Evolutionary conservation across 169 alveolate species (phyloP).

Genomic region (Haemoproteus tartakovskyi): DNA sequence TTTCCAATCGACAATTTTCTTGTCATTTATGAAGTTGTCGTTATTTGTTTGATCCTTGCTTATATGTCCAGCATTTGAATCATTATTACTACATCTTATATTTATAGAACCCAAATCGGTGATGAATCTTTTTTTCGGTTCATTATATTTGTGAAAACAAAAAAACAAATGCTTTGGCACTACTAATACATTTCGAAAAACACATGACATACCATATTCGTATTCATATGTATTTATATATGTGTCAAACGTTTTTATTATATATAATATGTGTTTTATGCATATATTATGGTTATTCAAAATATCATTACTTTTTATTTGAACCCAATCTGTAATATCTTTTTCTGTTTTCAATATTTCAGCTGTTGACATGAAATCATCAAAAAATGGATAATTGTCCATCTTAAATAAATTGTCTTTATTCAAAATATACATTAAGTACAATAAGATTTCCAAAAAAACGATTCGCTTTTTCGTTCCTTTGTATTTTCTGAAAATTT

Average conservation of each 20-base stretch:
- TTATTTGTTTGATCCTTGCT: too few species aligned
- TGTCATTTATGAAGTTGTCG: too few species aligned
- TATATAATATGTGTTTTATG: slow-evolving; percentile 17
- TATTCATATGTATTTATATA: slow-evolving; percentile 62
- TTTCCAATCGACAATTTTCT: too few species aligned
- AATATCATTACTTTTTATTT: slow-evolving; percentile 14
- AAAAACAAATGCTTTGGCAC: slow-evolving; percentile 41
- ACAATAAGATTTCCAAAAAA: slow-evolving; percentile 63
- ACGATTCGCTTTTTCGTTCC: slow-evolving; percentile 11
- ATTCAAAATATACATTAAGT: slow-evolving; percentile 34
- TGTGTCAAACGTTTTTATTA: slow-evolving; percentile 36
- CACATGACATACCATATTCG: slow-evolving; percentile 67
- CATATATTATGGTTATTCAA: slow-evolving; percentile 9
- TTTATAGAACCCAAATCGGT: slow-evolving; percentile 18
- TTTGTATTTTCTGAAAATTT: slow-evolving; percentile 12
- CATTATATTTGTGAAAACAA: slow-evolving; percentile 48
- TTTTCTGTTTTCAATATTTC: not conserved
- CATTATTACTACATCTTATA: not conserved
- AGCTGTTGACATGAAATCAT: not conserved
- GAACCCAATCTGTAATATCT: slow-evolving; percentile 8
- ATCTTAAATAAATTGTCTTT: slow-evolving; percentile 28
- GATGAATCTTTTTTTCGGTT: slow-evolving; percentile 48
- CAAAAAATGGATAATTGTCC: not conserved
- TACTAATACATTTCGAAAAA: slow-evolving; percentile 49
- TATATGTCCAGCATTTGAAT: not conserved